Percentiles rank a stretch among this genome's conserved stretches.
phyloP scores from a whole-genome alignment of 805 yeast species.

The Suhomyces sp. region DNA sequence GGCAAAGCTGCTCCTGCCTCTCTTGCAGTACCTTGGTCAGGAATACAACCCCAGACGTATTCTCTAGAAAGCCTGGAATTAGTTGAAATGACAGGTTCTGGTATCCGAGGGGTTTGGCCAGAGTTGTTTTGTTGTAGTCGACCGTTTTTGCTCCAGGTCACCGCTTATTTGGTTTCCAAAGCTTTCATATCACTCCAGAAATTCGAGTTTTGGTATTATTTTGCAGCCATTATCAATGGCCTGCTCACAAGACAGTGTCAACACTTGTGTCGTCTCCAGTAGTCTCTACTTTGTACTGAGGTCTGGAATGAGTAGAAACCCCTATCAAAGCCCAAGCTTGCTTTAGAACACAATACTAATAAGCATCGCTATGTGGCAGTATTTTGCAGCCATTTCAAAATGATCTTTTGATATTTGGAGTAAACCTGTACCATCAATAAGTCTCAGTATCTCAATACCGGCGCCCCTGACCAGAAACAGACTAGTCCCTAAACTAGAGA shows the following conservation, averaged over 20 bases:
- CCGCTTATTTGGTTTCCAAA: not conserved
- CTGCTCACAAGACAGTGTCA: not conserved
- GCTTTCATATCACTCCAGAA: not conserved
- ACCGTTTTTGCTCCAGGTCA: not conserved
- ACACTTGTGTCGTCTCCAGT: not conserved
- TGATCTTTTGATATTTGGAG: not conserved
- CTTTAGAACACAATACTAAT: too few relatives aligned
- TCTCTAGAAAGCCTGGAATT: not conserved
- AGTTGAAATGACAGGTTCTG: not conserved
- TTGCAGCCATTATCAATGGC: not conserved
- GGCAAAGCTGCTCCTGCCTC: not conserved
- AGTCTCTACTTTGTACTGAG: not conserved
- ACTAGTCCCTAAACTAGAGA: too few relatives aligned
- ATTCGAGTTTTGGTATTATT: not conserved
- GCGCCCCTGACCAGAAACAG: too few relatives aligned
- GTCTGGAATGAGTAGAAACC: not conserved
- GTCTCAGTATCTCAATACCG: not conserved
- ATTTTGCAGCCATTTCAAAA: not conserved
- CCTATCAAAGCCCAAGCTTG: too few relatives aligned
- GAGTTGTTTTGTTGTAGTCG: too few relatives aligned
- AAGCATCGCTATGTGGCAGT: not conserved
- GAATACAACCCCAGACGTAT: not conserved
- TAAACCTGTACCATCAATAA: not conserved
- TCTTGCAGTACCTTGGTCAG: not conserved
- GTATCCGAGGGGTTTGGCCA: too few relatives aligned